Base-by-base conservation (phyloP, 805 yeast genomes). In the Lipomyces chichibuensis region DNA sequence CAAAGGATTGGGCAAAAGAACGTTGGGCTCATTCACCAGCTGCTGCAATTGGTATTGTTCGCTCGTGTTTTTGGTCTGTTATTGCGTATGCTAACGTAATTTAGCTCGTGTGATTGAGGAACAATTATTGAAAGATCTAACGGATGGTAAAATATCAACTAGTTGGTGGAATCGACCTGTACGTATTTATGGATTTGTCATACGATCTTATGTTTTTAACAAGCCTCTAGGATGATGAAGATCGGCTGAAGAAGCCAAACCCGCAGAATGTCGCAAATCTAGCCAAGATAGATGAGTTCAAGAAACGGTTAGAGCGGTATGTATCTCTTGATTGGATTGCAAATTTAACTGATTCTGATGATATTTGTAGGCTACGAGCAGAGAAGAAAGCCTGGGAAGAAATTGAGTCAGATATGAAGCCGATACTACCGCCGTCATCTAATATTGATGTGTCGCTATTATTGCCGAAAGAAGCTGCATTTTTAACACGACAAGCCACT, bases 91-190 rank as follows among this genome's bases (percentile, higher is more conserved):
- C 55, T 52, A 25, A 52, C 20, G 33, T 52, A 25, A 52, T 23
- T 20, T 8, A 51, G 89, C 92, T 25, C 83, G 85, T 65, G 86
- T 85, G 2, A 87, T 90, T 54, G 84, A 86, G 73, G 88, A 87
- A 63, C 91, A 88, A 72, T 72, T 88, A 3, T 77, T 89, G 7
- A 77, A 83, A 35, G 91, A 87, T 71, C 76, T 90, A 63, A 79
- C 81, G 20, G 84, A 85, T 51, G 91, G 91, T 7, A 80, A 81
- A 65, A 81, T 90, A 17, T 79, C 84, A 60, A 85, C 89, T 2
- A 86, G 89, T 73, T 90, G 95, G 96, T 88, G 88, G 83, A 81
- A 80, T 61, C 76, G 82, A 14, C 70, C 75, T 3, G 75, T 72
- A 57, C 71, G 73, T 17, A 77, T 3, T 74, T 71, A 1, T 73